Evolutionary conservation across 192 early-diverging fungal species (phyloP), one percentile per base, ranked within the genome.

Genomic region (Coemansia umbellata): DNA sequence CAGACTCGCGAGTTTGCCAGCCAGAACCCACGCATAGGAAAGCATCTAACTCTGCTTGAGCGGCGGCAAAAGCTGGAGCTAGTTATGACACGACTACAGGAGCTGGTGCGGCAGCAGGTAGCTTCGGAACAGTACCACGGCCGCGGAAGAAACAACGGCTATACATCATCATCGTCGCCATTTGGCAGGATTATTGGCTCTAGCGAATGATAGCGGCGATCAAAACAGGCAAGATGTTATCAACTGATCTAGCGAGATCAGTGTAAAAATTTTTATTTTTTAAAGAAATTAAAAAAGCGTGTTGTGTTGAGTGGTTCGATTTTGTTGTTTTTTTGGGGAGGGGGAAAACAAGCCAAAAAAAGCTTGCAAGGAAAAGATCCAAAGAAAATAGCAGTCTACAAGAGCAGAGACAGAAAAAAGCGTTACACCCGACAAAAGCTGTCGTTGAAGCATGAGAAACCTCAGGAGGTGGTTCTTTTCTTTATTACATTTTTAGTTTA

Each of bases 31-130:
- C 65, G 72, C 3, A 82, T 98, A 10, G 70, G 83, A 17, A 81
- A 86, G 59, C 95, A 98, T 66, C 69, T 98, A 64, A 81, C 85
- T 28, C 66, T 96, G 54, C 84, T 91, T 70, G 91, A 97, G 51
- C 83, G 87, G 50, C 86, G 91, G 50, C 74, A 66, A 23, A 89
- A 88, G 57, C 78, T 98, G 40, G 94, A 96, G 67, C 68, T 86
- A 40, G 89, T 88, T 6, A 80, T 86, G 85, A 31, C 59, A 37
- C 58, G 64, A 17, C 60, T 78, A 26, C 59, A 55, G 45, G 63
- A 77, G 14, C 59, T 77, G 52, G 55, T 66, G 36, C 63, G 58
- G 10, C 74, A 70, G 62, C 74, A 70, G 42, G 33, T 39, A 3
- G 50, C 48, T n/a, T n/a, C 36, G 10, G 55, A 69, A 45, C 19